Conservation (phyloP, 306 rosid genomes). For the Rosa persica region DNA sequence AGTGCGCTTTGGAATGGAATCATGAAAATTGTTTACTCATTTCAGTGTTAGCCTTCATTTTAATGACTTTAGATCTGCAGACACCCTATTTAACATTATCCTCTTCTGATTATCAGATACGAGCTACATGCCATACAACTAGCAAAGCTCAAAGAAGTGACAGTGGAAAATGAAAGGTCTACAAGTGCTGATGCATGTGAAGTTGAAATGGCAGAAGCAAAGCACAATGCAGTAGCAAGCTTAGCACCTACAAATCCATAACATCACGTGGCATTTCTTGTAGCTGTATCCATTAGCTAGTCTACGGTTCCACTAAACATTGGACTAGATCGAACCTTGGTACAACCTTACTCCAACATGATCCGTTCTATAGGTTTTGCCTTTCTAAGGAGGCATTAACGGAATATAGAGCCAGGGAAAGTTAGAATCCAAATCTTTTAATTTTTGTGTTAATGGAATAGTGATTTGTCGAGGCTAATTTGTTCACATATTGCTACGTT, state of each 20-base stretch:
- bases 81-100: slow-evolving; percentile 10
- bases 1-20: neutral
- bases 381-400: neutral
- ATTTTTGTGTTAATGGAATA: neutral
- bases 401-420: neutral
- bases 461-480: neutral
- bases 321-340: neutral
- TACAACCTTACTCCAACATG: slow-evolving; percentile 1
- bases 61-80: neutral
- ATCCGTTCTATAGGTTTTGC: neutral
- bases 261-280: slow-evolving; percentile 21
- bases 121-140: slow-evolving; percentile 65
- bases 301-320: neutral
- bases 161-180: slow-evolving; percentile 53
- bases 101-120: slow-evolving; percentile 49
- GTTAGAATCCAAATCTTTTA: neutral
- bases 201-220: slow-evolving; percentile 85
- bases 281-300: neutral
- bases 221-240: slow-evolving; percentile 26
- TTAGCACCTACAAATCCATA: slow-evolving; percentile 40
- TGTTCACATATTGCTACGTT: neutral
- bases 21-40: neutral
- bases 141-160: slow-evolving; percentile 58
- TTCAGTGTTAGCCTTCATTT: neutral
- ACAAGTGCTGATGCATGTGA: slow-evolving; percentile 45